phyloP scores from a whole-genome alignment of 306 rosid species.

The Castanea mollissima region DNA sequence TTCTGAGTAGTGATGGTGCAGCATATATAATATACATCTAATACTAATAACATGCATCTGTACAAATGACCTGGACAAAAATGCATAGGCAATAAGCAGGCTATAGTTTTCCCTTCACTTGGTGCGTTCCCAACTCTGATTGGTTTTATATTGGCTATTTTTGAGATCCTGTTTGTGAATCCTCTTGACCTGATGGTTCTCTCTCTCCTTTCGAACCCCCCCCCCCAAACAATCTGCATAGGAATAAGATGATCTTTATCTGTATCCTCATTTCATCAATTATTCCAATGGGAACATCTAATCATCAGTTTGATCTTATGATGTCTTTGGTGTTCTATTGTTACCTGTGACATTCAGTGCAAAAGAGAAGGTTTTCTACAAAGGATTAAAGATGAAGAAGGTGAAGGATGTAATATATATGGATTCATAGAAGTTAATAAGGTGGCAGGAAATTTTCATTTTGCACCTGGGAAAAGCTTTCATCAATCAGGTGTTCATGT shows the following conservation, averaged over 20 bases:
- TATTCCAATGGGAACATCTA: background rate
- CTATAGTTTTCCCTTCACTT: background rate
- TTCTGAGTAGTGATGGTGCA: background rate
- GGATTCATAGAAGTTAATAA: constrained; percentile 96
- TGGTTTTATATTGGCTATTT: no score
- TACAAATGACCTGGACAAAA: background rate
- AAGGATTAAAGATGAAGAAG: constrained; percentile 92
- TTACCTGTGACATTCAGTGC: constrained; percentile 54
- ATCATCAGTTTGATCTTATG: background rate
- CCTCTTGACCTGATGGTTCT: no score
- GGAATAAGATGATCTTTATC: background rate
- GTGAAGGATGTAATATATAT: constrained; percentile 95
- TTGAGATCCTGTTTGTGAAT: no score
- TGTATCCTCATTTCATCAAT: background rate
- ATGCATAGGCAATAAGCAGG: background rate
- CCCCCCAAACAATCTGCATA: background rate
- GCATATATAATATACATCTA: background rate
- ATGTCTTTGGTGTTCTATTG: constrained; percentile 15
- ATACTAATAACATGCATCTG: background rate
- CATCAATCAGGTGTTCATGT: constrained; percentile 92
- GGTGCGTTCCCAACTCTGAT: background rate
- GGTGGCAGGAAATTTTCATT: constrained; percentile 97
- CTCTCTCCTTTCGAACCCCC: no score
- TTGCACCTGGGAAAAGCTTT: constrained; percentile 98
- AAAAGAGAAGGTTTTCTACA: constrained; percentile 98